A percentile compares a stretch with the other conserved stretches of the same genome.
Conservation (phyloP, 441 rosid species). For the Syzygium syzygioides region DNA sequence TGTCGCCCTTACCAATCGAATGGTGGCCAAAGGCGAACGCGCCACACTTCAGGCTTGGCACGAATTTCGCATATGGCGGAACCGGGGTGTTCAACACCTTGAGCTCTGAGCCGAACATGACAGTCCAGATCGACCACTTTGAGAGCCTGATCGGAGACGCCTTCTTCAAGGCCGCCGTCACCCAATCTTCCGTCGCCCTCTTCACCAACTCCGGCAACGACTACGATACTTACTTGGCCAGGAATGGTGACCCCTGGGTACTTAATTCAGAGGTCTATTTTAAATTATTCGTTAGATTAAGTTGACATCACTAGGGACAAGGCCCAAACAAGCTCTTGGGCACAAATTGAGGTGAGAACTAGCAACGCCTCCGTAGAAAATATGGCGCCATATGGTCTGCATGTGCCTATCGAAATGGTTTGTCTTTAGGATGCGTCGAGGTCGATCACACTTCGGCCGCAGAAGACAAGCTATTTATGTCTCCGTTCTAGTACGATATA, state of each 20-base stretch:
- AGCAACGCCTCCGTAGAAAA: background rate
- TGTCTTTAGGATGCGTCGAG: background rate
- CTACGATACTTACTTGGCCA: slow-evolving; percentile 20
- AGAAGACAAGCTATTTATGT: background rate
- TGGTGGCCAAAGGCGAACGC: slow-evolving; percentile 26
- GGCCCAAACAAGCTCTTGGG: background rate
- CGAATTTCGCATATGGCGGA: slow-evolving; percentile 85
- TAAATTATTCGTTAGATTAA: background rate
- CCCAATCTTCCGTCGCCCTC: slow-evolving; percentile 42
- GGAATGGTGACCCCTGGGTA: slow-evolving; percentile 33
- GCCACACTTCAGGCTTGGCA: slow-evolving; percentile 33
- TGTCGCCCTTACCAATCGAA: slow-evolving; percentile 66
- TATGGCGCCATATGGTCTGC: background rate
- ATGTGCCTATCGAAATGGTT: background rate
- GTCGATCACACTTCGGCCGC: background rate
- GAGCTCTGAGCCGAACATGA: slow-evolving; percentile 63
- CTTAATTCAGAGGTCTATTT: background rate
- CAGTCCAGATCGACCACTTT: slow-evolving; percentile 60
- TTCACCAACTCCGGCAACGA: slow-evolving; percentile 53
- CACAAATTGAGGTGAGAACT: background rate
- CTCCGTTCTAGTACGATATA: background rate
- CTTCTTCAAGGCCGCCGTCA: slow-evolving; percentile 23
- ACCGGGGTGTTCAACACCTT: slow-evolving; percentile 65
- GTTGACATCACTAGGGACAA: background rate
- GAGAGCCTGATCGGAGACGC: slow-evolving; percentile 27